phyloP scores from a whole-genome alignment of 768 basidiomycete species.

The Russula sp. region DNA sequence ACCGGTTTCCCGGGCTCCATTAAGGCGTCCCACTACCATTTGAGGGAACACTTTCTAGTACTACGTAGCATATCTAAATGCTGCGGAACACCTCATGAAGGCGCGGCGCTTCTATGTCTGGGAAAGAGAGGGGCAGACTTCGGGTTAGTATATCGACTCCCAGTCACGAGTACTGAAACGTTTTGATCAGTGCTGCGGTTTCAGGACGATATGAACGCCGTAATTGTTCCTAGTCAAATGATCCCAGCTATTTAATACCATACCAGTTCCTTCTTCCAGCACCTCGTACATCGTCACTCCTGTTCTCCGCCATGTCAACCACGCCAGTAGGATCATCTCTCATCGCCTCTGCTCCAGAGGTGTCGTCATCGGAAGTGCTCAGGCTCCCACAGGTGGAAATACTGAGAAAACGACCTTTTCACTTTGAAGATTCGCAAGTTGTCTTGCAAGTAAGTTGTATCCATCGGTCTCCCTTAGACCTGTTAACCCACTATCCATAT shows the following conservation, averaged over 20 bases:
- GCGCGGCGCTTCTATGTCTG: neutral
- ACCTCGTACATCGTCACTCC: neutral
- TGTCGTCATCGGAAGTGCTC: neutral
- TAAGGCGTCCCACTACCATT: too few species aligned
- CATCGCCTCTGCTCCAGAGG: too few species aligned
- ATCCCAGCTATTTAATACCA: neutral
- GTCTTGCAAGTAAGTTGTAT: neutral
- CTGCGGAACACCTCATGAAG: too few species aligned
- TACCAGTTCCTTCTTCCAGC: neutral
- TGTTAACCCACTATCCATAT: neutral
- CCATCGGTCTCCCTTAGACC: neutral
- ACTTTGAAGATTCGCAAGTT: constrained; percentile 12
- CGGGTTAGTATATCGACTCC: neutral
- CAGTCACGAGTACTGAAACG: neutral
- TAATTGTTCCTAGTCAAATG: neutral
- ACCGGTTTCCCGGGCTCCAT: too few species aligned
- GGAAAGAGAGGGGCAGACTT: neutral
- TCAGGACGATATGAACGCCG: neutral
- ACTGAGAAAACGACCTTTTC: neutral
- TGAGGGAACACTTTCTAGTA: too few species aligned
- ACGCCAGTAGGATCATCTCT: neutral
- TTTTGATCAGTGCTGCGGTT: neutral
- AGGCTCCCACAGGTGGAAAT: too few species aligned
- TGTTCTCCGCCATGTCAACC: neutral
- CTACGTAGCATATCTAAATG: too few species aligned